Percentiles rank a stretch among this genome's conserved stretches.
phyloP scores from a whole-genome alignment of 495 filamentous ascomycete species.

The Xylaria telfairii region DNA sequence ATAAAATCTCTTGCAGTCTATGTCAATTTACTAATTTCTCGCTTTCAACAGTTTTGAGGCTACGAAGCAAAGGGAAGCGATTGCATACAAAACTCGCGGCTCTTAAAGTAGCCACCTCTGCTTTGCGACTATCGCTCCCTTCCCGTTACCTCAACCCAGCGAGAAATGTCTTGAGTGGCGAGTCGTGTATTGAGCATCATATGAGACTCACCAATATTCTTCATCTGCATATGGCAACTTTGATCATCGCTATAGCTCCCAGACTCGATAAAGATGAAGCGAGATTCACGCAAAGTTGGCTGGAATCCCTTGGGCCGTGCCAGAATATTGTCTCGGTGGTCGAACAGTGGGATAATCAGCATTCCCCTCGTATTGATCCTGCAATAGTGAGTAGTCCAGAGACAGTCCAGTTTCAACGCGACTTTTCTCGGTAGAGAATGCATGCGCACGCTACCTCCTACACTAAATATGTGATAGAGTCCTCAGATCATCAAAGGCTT shows the following conservation, averaged over 20 bases:
- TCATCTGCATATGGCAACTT: constrained; percentile 30
- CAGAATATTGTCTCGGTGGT: constrained; percentile 30
- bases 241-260: constrained; percentile 23
- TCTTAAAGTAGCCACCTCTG: constrained; percentile 26
- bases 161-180: constrained; percentile 31
- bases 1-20: background rate
- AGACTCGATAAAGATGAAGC: constrained; percentile 21
- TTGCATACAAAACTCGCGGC: constrained; percentile 11
- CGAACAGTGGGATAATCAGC: constrained; percentile 35
- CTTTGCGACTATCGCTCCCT: constrained; percentile 35
- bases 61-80: constrained; percentile 23
- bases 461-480: background rate
- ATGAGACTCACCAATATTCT: constrained; percentile 33
- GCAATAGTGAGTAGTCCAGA: constrained; percentile 24
- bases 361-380: constrained; percentile 32
- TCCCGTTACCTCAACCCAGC: constrained; percentile 33
- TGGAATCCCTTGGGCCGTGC: constrained; percentile 27
- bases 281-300: constrained; percentile 28
- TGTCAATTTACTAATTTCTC: constrained; percentile 21
- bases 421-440: background rate
- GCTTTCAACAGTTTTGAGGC: constrained; percentile 12
- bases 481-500: background rate
- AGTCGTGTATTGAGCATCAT: constrained; percentile 31
- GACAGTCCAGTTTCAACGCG: background rate
- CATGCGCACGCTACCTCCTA: background rate